Evolutionary conservation across 331 rosid genomes (phyloP), one percentile per base, ranked within the genome.

Genomic region (Dryas integrifolia): DNA sequence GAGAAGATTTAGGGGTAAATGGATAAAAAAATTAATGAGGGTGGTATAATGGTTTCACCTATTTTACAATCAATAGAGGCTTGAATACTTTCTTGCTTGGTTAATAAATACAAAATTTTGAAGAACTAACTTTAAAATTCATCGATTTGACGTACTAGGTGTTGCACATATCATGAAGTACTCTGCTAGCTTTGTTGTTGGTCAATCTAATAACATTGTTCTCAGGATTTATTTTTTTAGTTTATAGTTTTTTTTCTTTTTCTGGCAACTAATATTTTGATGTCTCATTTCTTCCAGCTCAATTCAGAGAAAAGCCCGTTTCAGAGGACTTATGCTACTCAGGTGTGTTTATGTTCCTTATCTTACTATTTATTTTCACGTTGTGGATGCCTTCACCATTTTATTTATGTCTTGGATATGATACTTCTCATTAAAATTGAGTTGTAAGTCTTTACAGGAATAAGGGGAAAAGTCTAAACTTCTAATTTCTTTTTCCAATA

Each of bases 251-350:
- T 53, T 39, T n/a, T 41, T 30, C 35, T 51, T 43, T 62, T 65
- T 41, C 49, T 58, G n/a, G 38, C 3, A 0, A 72, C 18, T 80
- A 55, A 80, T 67, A 48, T 65, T 61, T 74, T 39, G 61, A 67
- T 53, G 46, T 39, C 7, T 9, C 56, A 76, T 62, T 84, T 47
- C 69, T 78, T 88, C 62, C 98, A 95, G 99, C 97, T 95, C 76
- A 95, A 95, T 81, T 48, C 89, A 6, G 99, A 95, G 44, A 95
- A 95, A 83, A 95, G 99, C 86, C 99, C 99, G 5, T 95, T 92
- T 84, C 99, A 92, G 77, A 89, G 99, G 74, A 92, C 98, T 72
- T 95, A 95, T 83, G 99, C 99, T 26, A 62, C 89, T 82, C 99
- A 95, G 98, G 99, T 95, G 72, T 59, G 79, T n/a, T 69, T 57